Conservation (phyloP, 257 asterid species). For the Nicotiana obtusifolia region DNA sequence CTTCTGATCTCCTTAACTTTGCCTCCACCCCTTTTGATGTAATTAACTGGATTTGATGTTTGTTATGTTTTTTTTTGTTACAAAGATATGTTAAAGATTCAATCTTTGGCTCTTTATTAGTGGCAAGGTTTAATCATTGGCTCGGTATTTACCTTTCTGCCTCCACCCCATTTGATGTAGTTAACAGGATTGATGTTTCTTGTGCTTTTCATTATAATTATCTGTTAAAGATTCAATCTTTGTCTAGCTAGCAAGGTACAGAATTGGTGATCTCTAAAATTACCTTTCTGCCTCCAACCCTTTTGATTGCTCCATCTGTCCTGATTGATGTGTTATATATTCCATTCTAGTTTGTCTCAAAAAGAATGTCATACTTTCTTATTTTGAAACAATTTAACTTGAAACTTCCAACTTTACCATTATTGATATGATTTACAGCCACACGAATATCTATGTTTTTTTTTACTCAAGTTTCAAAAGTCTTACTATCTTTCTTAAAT, state of each 20-base stretch:
- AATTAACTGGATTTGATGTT: background rate
- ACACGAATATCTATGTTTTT: too few species aligned
- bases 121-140: background rate
- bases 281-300: background rate
- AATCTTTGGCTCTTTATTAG: background rate
- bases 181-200: too few species aligned
- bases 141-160: background rate
- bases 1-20: background rate
- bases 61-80: background rate
- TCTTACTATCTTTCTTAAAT: too few species aligned
- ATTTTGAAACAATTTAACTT: too few species aligned
- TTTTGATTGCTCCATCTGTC: background rate
- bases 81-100: background rate
- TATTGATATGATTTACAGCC: too few species aligned
- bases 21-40: background rate
- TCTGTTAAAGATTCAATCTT: too few species aligned
- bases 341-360: too few species aligned
- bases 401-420: too few species aligned
- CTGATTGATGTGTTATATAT: too few species aligned
- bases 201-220: too few species aligned
- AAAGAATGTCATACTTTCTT: too few species aligned
- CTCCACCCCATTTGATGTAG: background rate
- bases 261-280: background rate
- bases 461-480: too few species aligned
- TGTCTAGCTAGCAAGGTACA: background rate